Evolutionary conservation across 164 flowering plant genomes (phyloP).

Genomic region (Vitis riparia): DNA sequence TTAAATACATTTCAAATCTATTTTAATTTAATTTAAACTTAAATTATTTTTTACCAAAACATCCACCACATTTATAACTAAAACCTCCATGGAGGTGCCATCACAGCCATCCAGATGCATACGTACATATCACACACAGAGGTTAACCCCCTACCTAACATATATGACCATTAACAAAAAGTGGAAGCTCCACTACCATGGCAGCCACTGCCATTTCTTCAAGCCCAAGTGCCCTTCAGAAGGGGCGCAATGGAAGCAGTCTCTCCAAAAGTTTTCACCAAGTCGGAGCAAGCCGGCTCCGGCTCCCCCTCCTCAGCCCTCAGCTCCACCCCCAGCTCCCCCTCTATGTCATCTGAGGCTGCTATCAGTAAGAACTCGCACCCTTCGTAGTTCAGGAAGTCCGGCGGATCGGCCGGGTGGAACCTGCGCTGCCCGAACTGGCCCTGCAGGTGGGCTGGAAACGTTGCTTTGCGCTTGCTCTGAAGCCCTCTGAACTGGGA

Average conservation of each 20-base stretch:
- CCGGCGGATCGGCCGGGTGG: constrained; percentile 66
- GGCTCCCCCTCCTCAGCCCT: constrained; percentile 8
- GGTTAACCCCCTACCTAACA: too few species aligned
- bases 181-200: too few species aligned
- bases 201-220: not conserved
- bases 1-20: too few species aligned
- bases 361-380: constrained; percentile 77
- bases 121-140: too few species aligned
- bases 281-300: constrained; percentile 24
- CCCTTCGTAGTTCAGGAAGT: constrained; percentile 77
- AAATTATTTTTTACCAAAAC: too few species aligned
- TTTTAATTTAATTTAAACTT: too few species aligned
- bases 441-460: constrained; percentile 74
- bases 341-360: constrained; percentile 73
- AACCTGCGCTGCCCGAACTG: constrained; percentile 41
- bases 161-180: too few species aligned
- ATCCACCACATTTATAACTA: too few species aligned
- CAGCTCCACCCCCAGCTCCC: constrained; percentile 69
- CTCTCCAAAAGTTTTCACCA: constrained; percentile 24
- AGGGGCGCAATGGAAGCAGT: constrained; percentile 17
- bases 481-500: constrained; percentile 45
- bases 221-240: constrained; percentile 28
- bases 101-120: too few species aligned
- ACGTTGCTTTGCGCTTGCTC: constrained; percentile 64
- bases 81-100: too few species aligned